Evolutionary conservation across 768 basidiomycete species (phyloP).

Genomic region (Trametes meyenii): DNA sequence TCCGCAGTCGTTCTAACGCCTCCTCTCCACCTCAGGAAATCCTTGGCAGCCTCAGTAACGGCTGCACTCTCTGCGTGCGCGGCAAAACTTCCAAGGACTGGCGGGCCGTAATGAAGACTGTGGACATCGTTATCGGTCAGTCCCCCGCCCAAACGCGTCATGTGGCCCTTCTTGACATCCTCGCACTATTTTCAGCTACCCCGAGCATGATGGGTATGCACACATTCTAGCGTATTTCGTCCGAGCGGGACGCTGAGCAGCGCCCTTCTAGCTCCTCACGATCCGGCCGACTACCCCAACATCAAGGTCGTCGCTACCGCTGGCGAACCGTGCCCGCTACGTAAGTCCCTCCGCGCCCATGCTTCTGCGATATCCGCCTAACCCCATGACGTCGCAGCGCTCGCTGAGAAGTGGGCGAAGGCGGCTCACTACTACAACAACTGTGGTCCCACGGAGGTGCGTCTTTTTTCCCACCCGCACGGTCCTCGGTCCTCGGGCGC

Average conservation of each 20-base stretch:
- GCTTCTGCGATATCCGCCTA: not conserved
- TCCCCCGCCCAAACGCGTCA: not conserved
- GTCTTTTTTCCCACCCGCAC: not conserved
- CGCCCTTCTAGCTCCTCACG: constrained; percentile 38
- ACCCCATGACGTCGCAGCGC: constrained; percentile 26
- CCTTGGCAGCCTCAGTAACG: constrained; percentile 53
- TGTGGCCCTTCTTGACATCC: constrained; percentile 6
- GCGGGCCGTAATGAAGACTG: constrained; percentile 50
- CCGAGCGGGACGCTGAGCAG: not conserved
- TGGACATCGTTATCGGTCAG: constrained; percentile 49
- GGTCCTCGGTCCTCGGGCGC: not conserved
- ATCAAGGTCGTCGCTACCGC: constrained; percentile 57
- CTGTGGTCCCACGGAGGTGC: constrained; percentile 60
- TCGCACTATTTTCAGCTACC: constrained; percentile 37
- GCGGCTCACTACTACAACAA: constrained; percentile 51
- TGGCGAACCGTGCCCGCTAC: constrained; percentile 59
- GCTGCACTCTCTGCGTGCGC: constrained; percentile 54
- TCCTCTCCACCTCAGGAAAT: constrained; percentile 42
- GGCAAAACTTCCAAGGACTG: constrained; percentile 55
- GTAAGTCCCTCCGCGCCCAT: constrained; percentile 32
- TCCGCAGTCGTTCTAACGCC: not conserved
- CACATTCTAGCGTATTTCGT: not conserved
- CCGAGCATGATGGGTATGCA: constrained; percentile 49
- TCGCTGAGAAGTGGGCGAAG: constrained; percentile 50
- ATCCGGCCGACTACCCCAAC: constrained; percentile 55